These are phyloP conservation scores for Saitozyma sp. DNA, from an alignment of 768 basidiomycete species.

Conservation along the genomic window DNA sequence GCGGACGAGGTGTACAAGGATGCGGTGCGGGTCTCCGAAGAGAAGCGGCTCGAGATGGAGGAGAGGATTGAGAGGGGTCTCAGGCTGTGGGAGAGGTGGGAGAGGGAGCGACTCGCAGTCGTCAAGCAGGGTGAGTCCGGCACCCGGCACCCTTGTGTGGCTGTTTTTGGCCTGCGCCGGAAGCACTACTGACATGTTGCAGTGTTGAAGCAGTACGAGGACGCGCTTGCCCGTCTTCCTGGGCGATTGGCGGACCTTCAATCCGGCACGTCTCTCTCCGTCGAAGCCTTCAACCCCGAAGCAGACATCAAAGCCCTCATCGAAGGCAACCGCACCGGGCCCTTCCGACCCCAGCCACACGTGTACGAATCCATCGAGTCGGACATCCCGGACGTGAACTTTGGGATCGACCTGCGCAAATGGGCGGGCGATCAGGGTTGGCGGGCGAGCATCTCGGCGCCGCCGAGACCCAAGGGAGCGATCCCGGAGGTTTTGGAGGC, in stretches of 20 bases:
- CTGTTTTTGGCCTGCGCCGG: not conserved
- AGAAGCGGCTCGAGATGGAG: constrained; percentile 80
- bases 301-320: constrained; percentile 71
- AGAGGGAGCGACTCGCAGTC: constrained; percentile 74
- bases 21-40: constrained; percentile 76
- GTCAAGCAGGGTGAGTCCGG: constrained; percentile 70
- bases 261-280: constrained; percentile 70
- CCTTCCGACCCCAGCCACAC: constrained; percentile 82
- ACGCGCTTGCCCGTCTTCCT: constrained; percentile 71
- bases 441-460: constrained; percentile 54
- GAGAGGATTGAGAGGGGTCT: constrained; percentile 80
- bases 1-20: constrained; percentile 78
- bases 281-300: constrained; percentile 84
- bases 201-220: constrained; percentile 86
- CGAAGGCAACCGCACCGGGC: constrained; percentile 88
- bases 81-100: constrained; percentile 79
- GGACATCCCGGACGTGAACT: constrained; percentile 78
- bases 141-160: not conserved
- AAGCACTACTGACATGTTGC: not conserved
- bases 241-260: constrained; percentile 65
- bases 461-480: constrained; percentile 57
- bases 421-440: constrained; percentile 78
- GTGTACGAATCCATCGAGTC: constrained; percentile 69
- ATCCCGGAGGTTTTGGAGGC: constrained; percentile 74
- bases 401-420: constrained; percentile 85